A percentile compares a stretch with the other conserved stretches of the same genome.
Conservation (phyloP, 192 early-diverging fungal genomes). For the Linnemannia exigua region DNA sequence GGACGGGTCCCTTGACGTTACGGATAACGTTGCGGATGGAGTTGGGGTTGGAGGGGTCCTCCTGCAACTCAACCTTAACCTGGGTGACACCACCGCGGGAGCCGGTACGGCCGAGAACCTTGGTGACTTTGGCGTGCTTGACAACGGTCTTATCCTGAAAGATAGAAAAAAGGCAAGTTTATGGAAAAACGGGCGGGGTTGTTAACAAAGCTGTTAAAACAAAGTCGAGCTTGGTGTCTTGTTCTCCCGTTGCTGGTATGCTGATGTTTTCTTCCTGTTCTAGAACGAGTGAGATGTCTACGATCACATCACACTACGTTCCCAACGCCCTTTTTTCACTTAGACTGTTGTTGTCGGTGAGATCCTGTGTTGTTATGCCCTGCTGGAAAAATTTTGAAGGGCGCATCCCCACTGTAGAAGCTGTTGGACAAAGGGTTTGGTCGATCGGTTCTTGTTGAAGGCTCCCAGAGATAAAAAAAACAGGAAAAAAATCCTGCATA, state of each 20-base stretch:
- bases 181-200: neutral
- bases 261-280: neutral
- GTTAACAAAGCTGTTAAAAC: neutral
- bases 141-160: slow-evolving; percentile 68
- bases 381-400: neutral
- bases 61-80: slow-evolving; percentile 99
- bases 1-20: slow-evolving; percentile 99
- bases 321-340: neutral
- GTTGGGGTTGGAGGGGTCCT: slow-evolving; percentile 80
- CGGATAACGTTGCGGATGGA: slow-evolving; percentile 94
- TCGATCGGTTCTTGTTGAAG: neutral
- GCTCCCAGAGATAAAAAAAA: neutral
- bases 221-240: neutral
- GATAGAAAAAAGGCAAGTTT: neutral
- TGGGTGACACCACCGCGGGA: slow-evolving; percentile 99
- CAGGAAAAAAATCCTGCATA: slow-evolving; percentile 21
- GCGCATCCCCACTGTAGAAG: neutral
- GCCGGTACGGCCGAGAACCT: slow-evolving; percentile 99
- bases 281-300: neutral
- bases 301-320: neutral
- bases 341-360: neutral
- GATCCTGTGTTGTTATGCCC: neutral
- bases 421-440: neutral
- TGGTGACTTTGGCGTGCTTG: slow-evolving; percentile 96
- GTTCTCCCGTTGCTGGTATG: neutral